phyloP scores from a whole-genome alignment of 2,329 filamentous ascomycete species.

The Talaromyces islandicus region DNA sequence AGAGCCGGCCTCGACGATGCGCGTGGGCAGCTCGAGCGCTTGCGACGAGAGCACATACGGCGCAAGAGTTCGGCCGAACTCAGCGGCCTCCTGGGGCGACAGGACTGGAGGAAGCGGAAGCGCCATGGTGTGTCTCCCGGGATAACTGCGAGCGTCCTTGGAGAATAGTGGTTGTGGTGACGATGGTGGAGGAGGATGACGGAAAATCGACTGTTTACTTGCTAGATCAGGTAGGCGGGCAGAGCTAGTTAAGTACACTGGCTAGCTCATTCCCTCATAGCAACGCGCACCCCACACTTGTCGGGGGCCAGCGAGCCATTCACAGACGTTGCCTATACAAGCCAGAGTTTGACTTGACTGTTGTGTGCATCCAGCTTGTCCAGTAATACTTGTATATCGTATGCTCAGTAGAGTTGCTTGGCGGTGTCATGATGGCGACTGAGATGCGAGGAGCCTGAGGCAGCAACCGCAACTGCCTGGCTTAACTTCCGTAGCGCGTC shows the following conservation, averaged over 20 bases:
- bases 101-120: constrained; percentile 60
- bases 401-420: neutral
- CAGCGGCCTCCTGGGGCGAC: constrained; percentile 66
- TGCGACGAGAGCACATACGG: constrained; percentile 61
- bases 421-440: neutral
- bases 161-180: neutral
- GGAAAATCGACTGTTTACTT: neutral
- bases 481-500: neutral
- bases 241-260: neutral
- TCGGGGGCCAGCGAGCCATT: neutral
- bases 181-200: neutral
- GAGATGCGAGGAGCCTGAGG: neutral
- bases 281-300: neutral
- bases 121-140: constrained; percentile 47
- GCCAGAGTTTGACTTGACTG: neutral
- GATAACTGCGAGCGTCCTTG: neutral
- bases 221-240: neutral
- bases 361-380: neutral
- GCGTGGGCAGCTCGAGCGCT: constrained; percentile 62
- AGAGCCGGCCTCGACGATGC: constrained; percentile 54
- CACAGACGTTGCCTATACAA: neutral
- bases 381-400: neutral
- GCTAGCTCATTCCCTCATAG: neutral
- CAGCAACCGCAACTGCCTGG: neutral
- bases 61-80: constrained; percentile 67